Conservation (phyloP, 192 early-diverging fungal genomes). For the Chytriomyces sp. region DNA sequence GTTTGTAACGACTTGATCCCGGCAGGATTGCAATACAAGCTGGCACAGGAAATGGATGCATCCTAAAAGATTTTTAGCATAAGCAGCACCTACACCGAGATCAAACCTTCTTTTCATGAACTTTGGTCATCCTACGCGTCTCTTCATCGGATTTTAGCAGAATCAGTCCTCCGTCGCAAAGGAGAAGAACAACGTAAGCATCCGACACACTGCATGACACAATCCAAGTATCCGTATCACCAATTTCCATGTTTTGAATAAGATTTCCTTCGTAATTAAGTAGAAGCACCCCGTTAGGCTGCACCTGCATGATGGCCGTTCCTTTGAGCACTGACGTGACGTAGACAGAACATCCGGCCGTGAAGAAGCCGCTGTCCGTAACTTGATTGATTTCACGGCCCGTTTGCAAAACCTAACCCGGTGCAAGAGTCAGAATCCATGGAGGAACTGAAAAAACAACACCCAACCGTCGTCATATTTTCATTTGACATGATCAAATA, state of each 20-base stretch:
- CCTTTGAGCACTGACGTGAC: constrained; percentile 72
- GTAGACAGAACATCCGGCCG: constrained; percentile 73
- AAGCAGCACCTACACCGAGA: background rate
- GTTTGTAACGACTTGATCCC: constrained; percentile 5
- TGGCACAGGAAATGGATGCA: constrained; percentile 20
- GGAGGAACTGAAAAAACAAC: background rate
- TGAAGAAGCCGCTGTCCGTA: constrained; percentile 73
- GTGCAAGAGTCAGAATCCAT: background rate
- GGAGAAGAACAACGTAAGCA: constrained; percentile 77
- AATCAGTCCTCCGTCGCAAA: constrained; percentile 62
- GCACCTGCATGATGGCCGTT: constrained; percentile 81
- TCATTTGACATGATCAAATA: constrained; percentile 68
- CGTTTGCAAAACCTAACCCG: constrained; percentile 68
- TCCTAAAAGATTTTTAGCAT: constrained; percentile 18
- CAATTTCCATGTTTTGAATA: constrained; percentile 52
- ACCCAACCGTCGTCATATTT: constrained; percentile 61
- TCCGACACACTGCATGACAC: constrained; percentile 75
- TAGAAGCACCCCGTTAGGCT: constrained; percentile 70
- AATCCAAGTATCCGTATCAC: constrained; percentile 53
- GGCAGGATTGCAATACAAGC: constrained; percentile 43
- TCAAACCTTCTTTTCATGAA: constrained; percentile 39
- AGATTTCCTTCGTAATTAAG: constrained; percentile 68
- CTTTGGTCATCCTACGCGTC: constrained; percentile 31
- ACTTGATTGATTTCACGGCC: constrained; percentile 85
- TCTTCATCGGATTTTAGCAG: constrained; percentile 62